A percentile compares a stretch with the other conserved stretches of the same genome.
Evolutionary conservation across 768 basidiomycete genomes (phyloP).

Genomic region (Tricholomella constricta): DNA sequence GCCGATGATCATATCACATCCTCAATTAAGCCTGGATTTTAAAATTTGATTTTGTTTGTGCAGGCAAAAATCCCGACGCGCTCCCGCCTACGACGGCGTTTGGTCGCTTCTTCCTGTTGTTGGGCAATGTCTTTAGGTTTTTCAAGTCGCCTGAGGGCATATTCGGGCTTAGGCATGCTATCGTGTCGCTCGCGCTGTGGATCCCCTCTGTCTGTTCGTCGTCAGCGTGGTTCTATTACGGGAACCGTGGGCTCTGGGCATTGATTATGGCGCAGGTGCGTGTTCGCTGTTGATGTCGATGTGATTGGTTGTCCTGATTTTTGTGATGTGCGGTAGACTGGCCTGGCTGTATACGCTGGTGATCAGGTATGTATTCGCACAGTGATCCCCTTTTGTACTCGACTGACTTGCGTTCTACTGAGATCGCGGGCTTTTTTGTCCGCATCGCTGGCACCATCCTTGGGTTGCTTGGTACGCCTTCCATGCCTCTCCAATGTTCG

Average conservation of each 20-base stretch:
- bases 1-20: background rate
- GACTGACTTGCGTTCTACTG: background rate
- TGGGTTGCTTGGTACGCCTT: slow-evolving; percentile 36
- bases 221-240: slow-evolving; percentile 45
- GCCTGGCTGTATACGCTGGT: slow-evolving; percentile 43
- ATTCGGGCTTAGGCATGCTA: slow-evolving; percentile 39
- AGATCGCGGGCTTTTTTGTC: slow-evolving; percentile 37
- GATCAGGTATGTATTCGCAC: slow-evolving; percentile 34
- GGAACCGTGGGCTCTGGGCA: slow-evolving; percentile 45
- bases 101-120: slow-evolving; percentile 31
- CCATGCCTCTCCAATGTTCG: background rate
- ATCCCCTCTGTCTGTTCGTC: slow-evolving; percentile 38
- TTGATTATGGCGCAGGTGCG: slow-evolving; percentile 46
- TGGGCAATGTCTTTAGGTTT: slow-evolving; percentile 38
- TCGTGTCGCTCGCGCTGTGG: slow-evolving; percentile 45
- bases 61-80: slow-evolving; percentile 44
- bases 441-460: slow-evolving; percentile 34
- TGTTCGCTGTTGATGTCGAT: background rate
- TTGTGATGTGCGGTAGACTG: slow-evolving; percentile 23
- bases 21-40: too few relatives aligned
- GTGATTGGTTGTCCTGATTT: background rate
- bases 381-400: background rate
- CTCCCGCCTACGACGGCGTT: slow-evolving; percentile 38
- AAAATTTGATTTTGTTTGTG: background rate
- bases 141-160: slow-evolving; percentile 44